Evolutionary conservation across 192 early-diverging fungal genomes (phyloP), one percentile per base, ranked within the genome.

Genomic region (Coemansia sp.): DNA sequence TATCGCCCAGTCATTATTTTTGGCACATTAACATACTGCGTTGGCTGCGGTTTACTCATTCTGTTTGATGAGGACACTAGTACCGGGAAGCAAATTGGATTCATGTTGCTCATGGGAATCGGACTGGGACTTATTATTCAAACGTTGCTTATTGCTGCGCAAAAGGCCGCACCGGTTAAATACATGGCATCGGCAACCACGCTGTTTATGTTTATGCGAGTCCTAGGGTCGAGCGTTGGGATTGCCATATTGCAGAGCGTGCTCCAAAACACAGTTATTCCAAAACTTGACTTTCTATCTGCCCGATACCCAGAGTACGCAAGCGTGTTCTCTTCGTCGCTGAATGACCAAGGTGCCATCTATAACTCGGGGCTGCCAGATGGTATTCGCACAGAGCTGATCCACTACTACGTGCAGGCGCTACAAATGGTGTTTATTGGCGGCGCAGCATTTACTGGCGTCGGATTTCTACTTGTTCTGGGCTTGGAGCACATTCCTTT

Each of bases 121-220:
- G 94, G 94, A 18, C 77, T 88, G 26, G 93, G 94, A 42, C 78
- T 70, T 31, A 79, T 85, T 56, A 75, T 93, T 53, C 92, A 93
- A 76, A 87, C 86, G 1, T 81, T 85, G 21, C 82, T 92, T 63
- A 72, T 93, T 54, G 89, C 84, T 2, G 83, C 86, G 5, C 93
- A 94, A 61, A 86, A 85, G 0, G 74, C 84, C 1, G 92, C 92
- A 1, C 52, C 74, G 6, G 76, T 81, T 47, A 63, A 70, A 14
- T 82, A 88, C 57, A 87, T 92, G 75, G 92, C 92, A 2, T 73
- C 87, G 6, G 88, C 84, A 46, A 92, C 92, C 12, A 81, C 89
- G 5, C 61, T 90, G 40, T 83, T 81, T 25, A 82, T 84, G 10
- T 93, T 91, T 60, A 69, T 86, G 53, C 48, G 73, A 1, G 71